These are phyloP conservation scores for Penicillium sp. DNA, from an alignment of 2,329 filamentous ascomycete genomes.

Conservation along the genomic window DNA sequence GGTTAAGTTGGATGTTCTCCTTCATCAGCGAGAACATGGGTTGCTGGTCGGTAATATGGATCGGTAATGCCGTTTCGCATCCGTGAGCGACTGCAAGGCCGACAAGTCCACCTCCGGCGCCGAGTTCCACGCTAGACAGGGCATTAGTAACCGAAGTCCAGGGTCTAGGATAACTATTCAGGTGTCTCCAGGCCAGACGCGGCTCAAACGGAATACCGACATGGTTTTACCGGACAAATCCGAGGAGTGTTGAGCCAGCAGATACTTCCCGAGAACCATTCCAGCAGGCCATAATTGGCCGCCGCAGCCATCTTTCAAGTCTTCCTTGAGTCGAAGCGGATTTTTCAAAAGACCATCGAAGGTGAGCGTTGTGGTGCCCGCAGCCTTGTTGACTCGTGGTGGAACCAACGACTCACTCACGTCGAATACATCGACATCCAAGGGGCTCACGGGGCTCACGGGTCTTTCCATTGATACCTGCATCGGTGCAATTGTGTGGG, in stretches of 20 bases:
- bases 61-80: slow-evolving; percentile 48
- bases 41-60: slow-evolving; percentile 80
- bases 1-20: slow-evolving; percentile 79
- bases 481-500: neutral
- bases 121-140: slow-evolving; percentile 69
- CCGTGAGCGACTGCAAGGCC: slow-evolving; percentile 58
- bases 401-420: slow-evolving; percentile 55
- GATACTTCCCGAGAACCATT: slow-evolving; percentile 78
- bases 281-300: slow-evolving; percentile 94
- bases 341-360: slow-evolving; percentile 70
- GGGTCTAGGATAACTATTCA: neutral
- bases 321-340: slow-evolving; percentile 73
- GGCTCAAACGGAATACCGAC: slow-evolving; percentile 49
- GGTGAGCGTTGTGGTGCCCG: slow-evolving; percentile 49
- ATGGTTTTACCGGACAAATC: slow-evolving; percentile 63
- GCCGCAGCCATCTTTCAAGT: slow-evolving; percentile 81
- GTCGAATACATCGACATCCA: slow-evolving; percentile 31
- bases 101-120: slow-evolving; percentile 84
- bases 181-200: neutral
- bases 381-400: slow-evolving; percentile 48
- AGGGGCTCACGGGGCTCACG: slow-evolving; percentile 20
- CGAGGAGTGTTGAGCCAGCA: slow-evolving; percentile 67
- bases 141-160: slow-evolving; percentile 3
- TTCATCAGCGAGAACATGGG: slow-evolving; percentile 83
- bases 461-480: slow-evolving; percentile 13